Evolutionary conservation across 2,329 filamentous ascomycete genomes (phyloP).

Genomic region (Cladosporium austrohemisphaericum): DNA sequence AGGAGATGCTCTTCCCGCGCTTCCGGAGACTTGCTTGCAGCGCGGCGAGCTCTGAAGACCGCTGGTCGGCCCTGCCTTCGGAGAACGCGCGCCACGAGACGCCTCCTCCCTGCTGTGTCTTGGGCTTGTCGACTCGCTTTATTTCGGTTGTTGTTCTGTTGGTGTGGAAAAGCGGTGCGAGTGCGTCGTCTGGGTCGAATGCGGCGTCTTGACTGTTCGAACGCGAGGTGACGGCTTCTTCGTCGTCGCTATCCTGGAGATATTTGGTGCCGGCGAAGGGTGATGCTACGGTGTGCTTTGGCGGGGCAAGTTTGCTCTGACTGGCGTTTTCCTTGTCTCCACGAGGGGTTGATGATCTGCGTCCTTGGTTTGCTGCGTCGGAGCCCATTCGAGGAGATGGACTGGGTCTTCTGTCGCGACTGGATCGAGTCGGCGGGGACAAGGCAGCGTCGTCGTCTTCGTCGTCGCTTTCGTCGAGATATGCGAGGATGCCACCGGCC

Average conservation of each 20-base stretch:
- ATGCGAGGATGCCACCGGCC: conserved; percentile 30
- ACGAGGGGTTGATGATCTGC: conserved; percentile 25
- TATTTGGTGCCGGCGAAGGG: conserved; percentile 37
- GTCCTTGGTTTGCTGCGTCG: conserved; percentile 5
- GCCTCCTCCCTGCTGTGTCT: conserved; percentile 28
- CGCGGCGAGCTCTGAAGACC: conserved; percentile 32
- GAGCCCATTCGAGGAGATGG: conserved; percentile 24
- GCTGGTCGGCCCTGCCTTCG: conserved; percentile 30
- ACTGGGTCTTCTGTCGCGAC: conserved; percentile 23
- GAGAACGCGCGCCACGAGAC: conserved; percentile 36
- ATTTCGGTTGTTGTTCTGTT: conserved; percentile 19
- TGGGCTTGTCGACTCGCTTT: conserved; percentile 32
- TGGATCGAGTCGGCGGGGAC: conserved; percentile 16
- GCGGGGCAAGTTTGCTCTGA: conserved; percentile 19
- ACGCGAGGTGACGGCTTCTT: conserved; percentile 29
- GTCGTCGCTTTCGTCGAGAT: conserved; percentile 33
- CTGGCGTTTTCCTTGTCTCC: conserved; percentile 21
- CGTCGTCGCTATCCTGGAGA: conserved; percentile 31
- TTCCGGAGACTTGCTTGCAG: conserved; percentile 30
- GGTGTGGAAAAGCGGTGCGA: conserved; percentile 13
- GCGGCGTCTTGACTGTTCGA: conserved; percentile 26
- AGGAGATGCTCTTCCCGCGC: conserved; percentile 33
- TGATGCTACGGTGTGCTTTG: conserved; percentile 33
- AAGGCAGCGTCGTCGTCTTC: conserved; percentile 16
- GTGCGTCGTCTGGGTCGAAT: conserved; percentile 8